These are phyloP conservation scores for Punica granatum DNA, from an alignment of 345 rosid genomes.

Conservation along the genomic window DNA sequence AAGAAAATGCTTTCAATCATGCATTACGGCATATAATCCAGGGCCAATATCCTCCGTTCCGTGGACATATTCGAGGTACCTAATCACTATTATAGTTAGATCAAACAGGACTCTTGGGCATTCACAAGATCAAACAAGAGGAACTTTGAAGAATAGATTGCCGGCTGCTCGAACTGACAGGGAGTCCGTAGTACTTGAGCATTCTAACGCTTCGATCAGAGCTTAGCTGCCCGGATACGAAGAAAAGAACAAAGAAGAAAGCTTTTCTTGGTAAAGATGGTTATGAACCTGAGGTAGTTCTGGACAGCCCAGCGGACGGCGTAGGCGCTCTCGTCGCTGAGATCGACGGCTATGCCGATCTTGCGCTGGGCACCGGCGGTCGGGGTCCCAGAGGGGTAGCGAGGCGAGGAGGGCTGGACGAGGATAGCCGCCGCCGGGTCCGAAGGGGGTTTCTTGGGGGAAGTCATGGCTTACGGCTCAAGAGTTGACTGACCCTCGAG, in stretches of 20 bases:
- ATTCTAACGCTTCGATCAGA: not conserved
- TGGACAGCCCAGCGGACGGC: constrained; percentile 85
- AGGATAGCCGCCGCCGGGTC: constrained; percentile 31
- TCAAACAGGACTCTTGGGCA: not conserved
- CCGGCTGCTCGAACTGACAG: not conserved
- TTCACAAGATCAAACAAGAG: not conserved
- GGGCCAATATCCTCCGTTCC: too few relatives aligned
- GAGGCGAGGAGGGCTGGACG: constrained; percentile 62
- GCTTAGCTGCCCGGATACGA: not conserved
- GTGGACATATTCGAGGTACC: not conserved
- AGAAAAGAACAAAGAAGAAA: not conserved
- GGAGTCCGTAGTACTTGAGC: not conserved
- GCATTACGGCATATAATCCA: not conserved
- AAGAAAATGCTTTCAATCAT: not conserved
- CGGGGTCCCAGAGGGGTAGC: constrained; percentile 35
- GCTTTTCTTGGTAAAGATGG: not conserved
- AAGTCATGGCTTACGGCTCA: constrained; percentile 23
- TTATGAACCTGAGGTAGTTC: constrained; percentile 44
- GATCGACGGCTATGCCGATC: constrained; percentile 87
- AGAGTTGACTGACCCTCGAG: not conserved
- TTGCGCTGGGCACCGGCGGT: constrained; percentile 50
- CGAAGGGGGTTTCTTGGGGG: constrained; percentile 26
- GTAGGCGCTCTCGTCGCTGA: constrained; percentile 74
- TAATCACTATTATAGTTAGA: not conserved
- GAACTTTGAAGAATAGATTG: not conserved